These are phyloP conservation scores for Closterium sp. DNA, from an alignment of 139 green algal species.

Conservation along the genomic window DNA sequence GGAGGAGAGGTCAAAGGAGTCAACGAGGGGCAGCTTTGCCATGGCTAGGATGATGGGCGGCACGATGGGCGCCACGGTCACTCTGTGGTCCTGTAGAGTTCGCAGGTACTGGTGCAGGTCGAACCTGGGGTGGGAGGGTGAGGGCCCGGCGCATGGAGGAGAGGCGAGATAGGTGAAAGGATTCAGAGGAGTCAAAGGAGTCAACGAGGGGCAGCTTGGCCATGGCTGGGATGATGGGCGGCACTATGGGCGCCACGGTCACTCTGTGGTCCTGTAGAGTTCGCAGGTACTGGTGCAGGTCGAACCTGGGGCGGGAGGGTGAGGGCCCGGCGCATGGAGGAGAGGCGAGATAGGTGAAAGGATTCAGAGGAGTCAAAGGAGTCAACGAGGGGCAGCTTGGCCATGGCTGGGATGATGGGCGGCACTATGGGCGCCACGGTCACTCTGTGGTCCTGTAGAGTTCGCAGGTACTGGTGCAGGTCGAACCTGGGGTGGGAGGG, in stretches of 20 bases:
- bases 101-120: constrained; percentile 37
- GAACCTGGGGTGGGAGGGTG: constrained; percentile 18
- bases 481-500: constrained; percentile 33
- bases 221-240: constrained; percentile 42
- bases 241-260: constrained; percentile 19
- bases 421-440: constrained; percentile 27
- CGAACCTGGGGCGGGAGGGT: constrained; percentile 25
- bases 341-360: no score
- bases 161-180: no score
- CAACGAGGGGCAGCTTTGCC: constrained; percentile 32
- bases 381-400: constrained; percentile 34
- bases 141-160: background rate
- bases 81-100: background rate
- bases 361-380: constrained; percentile 38
- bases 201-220: constrained; percentile 37
- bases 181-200: constrained; percentile 35
- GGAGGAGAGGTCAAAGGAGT: constrained; percentile 22
- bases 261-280: constrained; percentile 1
- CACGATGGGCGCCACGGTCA: constrained; percentile 24
- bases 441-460: background rate
- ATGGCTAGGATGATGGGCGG: constrained; percentile 46
- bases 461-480: constrained; percentile 24
- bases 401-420: constrained; percentile 42
- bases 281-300: constrained; percentile 32
- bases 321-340: background rate